Conservation (phyloP, 2,329 filamentous ascomycete species). For the Verticillium albo-atrum region DNA sequence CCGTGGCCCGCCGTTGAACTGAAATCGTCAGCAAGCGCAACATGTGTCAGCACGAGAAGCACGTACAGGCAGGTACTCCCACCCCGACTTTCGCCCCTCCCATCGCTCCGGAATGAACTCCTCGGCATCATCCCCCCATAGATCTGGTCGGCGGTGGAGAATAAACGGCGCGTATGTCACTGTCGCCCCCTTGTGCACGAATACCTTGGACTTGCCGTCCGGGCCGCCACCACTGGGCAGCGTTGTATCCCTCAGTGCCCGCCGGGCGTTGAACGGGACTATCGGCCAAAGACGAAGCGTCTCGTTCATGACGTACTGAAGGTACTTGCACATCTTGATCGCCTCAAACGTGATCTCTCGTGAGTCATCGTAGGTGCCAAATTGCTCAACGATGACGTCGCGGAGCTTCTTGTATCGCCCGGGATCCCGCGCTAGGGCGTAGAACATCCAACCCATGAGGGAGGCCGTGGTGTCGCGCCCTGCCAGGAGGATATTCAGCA, state of each 20-base stretch:
- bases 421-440: slow-evolving; percentile 10
- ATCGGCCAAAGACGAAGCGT: slow-evolving; percentile 27
- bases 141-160: slow-evolving; percentile 25
- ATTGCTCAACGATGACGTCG: slow-evolving; percentile 5
- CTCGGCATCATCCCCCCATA: slow-evolving; percentile 29
- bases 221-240: slow-evolving; percentile 31
- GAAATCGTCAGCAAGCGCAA: neutral
- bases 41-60: neutral
- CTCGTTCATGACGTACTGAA: slow-evolving; percentile 18
- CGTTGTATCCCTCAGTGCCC: slow-evolving; percentile 21
- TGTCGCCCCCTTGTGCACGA: slow-evolving; percentile 14
- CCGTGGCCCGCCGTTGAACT: slow-evolving; percentile 30
- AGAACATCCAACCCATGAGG: slow-evolving; percentile 15
- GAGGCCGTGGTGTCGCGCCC: slow-evolving; percentile 19
- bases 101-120: slow-evolving; percentile 32
- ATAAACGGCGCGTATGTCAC: slow-evolving; percentile 24
- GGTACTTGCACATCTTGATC: slow-evolving; percentile 17
- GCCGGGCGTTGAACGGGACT: slow-evolving; percentile 26
- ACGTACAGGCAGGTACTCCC: slow-evolving; percentile 23
- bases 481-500: slow-evolving; percentile 8
- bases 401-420: slow-evolving; percentile 10
- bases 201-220: slow-evolving; percentile 23
- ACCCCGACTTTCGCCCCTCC: slow-evolving; percentile 24
- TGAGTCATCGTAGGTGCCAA: slow-evolving; percentile 1
- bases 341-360: slow-evolving; percentile 10